Percentiles rank a stretch among this genome's conserved stretches.
phyloP scores from a whole-genome alignment of 352 stramenopile genomes.

The Achlya hypogyna region DNA sequence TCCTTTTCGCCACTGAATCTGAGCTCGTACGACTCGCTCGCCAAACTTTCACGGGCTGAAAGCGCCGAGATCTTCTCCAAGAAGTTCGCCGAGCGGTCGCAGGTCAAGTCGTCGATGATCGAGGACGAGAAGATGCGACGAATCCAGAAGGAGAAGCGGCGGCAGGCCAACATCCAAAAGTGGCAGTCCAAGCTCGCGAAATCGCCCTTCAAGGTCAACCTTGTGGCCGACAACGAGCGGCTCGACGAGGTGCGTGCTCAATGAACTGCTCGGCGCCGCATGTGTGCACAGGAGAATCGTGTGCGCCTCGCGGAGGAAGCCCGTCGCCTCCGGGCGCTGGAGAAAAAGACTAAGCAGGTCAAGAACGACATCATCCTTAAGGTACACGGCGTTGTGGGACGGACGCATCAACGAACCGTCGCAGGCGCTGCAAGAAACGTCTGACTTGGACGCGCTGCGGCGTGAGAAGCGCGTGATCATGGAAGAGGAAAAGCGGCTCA shows the following conservation, averaged over 20 bases:
- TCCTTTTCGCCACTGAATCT: constrained; percentile 17
- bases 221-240: constrained; percentile 91
- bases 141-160: constrained; percentile 50
- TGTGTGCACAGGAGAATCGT: constrained; percentile 46
- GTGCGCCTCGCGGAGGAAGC: constrained; percentile 71
- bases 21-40: constrained; percentile 5
- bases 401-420: neutral
- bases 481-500: constrained; percentile 89
- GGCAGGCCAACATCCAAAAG: constrained; percentile 53
- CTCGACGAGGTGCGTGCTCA: constrained; percentile 71
- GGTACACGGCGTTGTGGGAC: constrained; percentile 16
- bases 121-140: constrained; percentile 44
- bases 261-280: neutral
- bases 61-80: constrained; percentile 73
- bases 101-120: constrained; percentile 51
- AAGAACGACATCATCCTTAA: constrained; percentile 93
- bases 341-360: constrained; percentile 68
- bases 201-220: constrained; percentile 88
- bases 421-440: constrained; percentile 77
- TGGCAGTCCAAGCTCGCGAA: constrained; percentile 87
- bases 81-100: constrained; percentile 62
- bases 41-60: constrained; percentile 25
- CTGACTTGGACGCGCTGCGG: constrained; percentile 85
- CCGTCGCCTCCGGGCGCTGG: constrained; percentile 45
- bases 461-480: constrained; percentile 92